Conservation (phyloP, 2,329 filamentous ascomycete species). For the Aspergillus ochraceus region DNA sequence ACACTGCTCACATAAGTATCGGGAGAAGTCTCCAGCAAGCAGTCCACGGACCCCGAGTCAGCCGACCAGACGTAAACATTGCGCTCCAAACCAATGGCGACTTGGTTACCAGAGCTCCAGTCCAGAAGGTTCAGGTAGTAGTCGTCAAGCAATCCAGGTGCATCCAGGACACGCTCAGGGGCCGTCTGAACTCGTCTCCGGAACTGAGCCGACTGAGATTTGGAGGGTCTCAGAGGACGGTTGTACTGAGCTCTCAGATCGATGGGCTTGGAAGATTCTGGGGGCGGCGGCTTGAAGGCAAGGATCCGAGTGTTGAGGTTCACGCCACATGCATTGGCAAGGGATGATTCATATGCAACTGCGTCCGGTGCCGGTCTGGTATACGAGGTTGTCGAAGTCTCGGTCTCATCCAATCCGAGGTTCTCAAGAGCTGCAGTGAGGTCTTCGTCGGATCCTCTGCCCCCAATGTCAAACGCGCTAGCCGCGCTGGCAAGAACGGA, state of each 20-base stretch:
- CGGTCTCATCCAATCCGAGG: conserved; percentile 74
- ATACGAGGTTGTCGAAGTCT: conserved; percentile 62
- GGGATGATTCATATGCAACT: conserved; percentile 85
- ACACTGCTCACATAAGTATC: conserved; percentile 98
- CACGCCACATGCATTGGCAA: conserved; percentile 89
- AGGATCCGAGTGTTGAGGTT: conserved; percentile 93
- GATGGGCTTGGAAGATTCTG: conserved; percentile 96
- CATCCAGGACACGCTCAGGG: conserved; percentile 93
- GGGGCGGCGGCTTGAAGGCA: conserved; percentile 96
- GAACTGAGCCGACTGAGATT: conserved; percentile 75
- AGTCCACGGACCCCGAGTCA: conserved; percentile 84
- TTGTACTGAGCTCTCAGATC: conserved; percentile 98
- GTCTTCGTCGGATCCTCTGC: conserved; percentile 67
- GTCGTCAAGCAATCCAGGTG: conserved; percentile 92
- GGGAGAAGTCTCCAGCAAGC: conserved; percentile 78
- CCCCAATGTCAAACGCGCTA: conserved; percentile 63
- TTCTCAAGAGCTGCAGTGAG: conserved; percentile 76
- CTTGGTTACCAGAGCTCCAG: conserved; percentile 97
- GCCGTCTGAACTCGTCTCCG: conserved; percentile 90
- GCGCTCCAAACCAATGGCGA: conserved; percentile 94
- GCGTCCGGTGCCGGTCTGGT: conserved; percentile 82
- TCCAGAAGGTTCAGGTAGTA: conserved; percentile 99
- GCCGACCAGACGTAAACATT: conserved; percentile 99
- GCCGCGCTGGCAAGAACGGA: conserved; percentile 74
- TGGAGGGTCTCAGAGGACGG: conserved; percentile 80